Evolutionary conservation across 108 stramenopile genomes (phyloP).

Genomic region (Stephanodiscus triporus): DNA sequence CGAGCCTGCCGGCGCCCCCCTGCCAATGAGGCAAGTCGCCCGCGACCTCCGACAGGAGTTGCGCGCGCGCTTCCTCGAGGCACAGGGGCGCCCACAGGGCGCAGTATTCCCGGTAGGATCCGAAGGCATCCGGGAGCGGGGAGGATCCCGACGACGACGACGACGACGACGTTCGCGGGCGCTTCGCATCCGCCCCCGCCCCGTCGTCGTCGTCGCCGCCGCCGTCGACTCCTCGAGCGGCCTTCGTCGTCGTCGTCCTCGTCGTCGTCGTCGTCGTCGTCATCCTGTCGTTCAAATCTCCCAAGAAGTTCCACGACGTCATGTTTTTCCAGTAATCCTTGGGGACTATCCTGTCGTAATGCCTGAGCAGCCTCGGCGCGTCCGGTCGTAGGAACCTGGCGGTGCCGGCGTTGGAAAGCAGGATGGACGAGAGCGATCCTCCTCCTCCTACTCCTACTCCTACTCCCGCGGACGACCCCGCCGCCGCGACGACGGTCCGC

Average conservation of each 20-base stretch:
- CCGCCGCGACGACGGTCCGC: no score
- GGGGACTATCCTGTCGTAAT: constrained; percentile 40
- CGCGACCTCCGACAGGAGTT: constrained; percentile 67
- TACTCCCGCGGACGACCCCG: neutral
- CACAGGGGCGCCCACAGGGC: constrained; percentile 80
- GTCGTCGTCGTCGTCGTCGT: constrained; percentile 1
- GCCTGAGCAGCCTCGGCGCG: constrained; percentile 42
- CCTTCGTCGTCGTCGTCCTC: neutral
- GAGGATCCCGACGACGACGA: neutral
- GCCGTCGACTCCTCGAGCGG: neutral
- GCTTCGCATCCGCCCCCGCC: constrained; percentile 1
- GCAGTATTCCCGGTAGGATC: constrained; percentile 72
- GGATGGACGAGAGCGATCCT: constrained; percentile 37
- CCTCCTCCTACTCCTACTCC: no score
- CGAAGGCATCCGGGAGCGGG: constrained; percentile 76
- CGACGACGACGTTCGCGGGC: neutral
- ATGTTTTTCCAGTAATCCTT: constrained; percentile 80
- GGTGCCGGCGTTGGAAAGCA: constrained; percentile 37
- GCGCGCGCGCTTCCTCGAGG: constrained; percentile 75
- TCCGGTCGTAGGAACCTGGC: constrained; percentile 42
- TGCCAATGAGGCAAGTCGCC: constrained; percentile 44
- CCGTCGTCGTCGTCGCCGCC: constrained; percentile 11
- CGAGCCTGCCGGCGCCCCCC: constrained; percentile 14
- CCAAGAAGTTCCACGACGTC: constrained; percentile 81
- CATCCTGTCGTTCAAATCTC: constrained; percentile 50